Conservation (phyloP, 2,329 filamentous ascomycete genomes). For the Exophiala xenobiotica region DNA sequence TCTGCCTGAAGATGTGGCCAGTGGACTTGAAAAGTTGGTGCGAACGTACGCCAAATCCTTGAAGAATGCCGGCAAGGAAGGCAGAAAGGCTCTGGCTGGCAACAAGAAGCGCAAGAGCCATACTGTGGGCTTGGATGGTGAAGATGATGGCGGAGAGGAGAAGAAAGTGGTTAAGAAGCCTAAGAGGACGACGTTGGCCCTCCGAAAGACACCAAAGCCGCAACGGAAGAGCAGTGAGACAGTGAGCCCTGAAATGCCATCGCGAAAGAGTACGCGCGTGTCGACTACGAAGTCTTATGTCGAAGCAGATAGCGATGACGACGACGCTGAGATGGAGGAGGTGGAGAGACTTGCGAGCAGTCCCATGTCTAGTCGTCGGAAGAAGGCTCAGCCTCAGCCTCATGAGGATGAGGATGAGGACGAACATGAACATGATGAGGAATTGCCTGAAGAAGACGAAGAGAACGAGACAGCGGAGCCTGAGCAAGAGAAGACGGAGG, state of each 20-base stretch:
- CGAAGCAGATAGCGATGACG: conserved; percentile 46
- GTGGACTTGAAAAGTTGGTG: conserved; percentile 74
- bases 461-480: conserved; percentile 1
- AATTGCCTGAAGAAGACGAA: conserved; percentile 28
- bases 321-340: conserved; percentile 46
- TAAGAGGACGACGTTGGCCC: conserved; percentile 24
- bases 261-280: conserved; percentile 42
- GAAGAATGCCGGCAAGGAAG: conserved; percentile 30
- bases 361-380: conserved; percentile 31
- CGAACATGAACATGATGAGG: conserved; percentile 29
- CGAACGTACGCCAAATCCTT: conserved; percentile 64
- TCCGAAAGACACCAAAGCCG: conserved; percentile 28
- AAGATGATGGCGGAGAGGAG: conserved; percentile 18
- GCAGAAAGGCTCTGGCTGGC: conserved; percentile 24
- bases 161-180: conserved; percentile 27
- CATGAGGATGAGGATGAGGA: conserved; percentile 35
- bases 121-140: conserved; percentile 28
- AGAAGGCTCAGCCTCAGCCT: conserved; percentile 25
- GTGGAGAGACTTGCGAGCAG: conserved; percentile 18
- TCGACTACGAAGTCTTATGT: conserved; percentile 39
- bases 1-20: conserved; percentile 72
- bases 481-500: conserved; percentile 10
- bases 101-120: conserved; percentile 47
- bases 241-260: conserved; percentile 35
- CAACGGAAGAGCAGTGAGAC: conserved; percentile 43